Evolutionary conservation across 2,329 filamentous ascomycete species (phyloP).

Genomic region (Aspergillus eucalypticola): DNA sequence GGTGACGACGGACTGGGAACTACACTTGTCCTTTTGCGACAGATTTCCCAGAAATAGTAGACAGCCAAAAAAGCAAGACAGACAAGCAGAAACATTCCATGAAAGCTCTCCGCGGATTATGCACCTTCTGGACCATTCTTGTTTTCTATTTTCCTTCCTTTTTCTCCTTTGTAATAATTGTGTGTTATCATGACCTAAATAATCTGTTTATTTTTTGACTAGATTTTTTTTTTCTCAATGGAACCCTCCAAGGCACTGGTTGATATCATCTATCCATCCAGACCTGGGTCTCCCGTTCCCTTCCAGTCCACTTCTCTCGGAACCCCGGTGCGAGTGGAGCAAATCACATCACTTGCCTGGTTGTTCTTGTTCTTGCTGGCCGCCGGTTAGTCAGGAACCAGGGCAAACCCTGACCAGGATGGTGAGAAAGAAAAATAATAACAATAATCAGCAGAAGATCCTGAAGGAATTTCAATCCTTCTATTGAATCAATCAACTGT

Average conservation of each 20-base stretch:
- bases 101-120: not conserved
- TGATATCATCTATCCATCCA: conserved; percentile 7
- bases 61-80: not conserved
- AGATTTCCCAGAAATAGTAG: not conserved
- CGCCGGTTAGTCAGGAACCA: conserved; percentile 23
- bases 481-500: not conserved
- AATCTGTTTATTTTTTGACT: not conserved
- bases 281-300: not conserved
- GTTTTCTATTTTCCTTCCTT: conserved; percentile 5
- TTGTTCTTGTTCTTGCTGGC: conserved; percentile 11
- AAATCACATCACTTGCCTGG: conserved; percentile 17
- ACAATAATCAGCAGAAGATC: not conserved
- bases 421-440: not conserved
- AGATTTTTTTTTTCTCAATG: not conserved
- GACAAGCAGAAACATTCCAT: not conserved
- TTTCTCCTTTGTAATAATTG: not conserved
- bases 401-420: conserved; percentile 10
- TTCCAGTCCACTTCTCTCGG: conserved; percentile 16
- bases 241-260: not conserved
- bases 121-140: not conserved
- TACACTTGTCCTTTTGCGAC: not conserved
- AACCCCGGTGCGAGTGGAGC: conserved; percentile 20
- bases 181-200: not conserved
- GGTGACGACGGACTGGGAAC: not conserved
- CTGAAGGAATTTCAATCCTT: not conserved